phyloP scores from a whole-genome alignment of 208 protist species.

The Zelonia costaricensis region DNA sequence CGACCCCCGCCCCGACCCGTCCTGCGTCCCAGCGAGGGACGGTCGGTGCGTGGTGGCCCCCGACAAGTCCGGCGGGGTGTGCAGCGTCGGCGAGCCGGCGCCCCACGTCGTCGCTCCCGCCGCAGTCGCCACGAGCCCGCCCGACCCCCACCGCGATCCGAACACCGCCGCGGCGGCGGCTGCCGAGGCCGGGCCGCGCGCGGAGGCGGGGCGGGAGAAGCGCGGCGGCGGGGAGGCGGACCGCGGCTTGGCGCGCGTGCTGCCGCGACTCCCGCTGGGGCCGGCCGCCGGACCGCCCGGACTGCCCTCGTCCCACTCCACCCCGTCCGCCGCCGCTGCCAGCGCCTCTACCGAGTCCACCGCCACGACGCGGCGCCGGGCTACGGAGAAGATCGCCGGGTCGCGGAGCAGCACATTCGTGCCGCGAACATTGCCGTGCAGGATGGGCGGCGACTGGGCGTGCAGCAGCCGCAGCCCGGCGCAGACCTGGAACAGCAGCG shows the following conservation, averaged over 20 bases:
- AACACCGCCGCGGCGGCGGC: too few species aligned
- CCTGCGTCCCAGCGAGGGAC: too few species aligned
- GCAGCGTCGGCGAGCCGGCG: background rate
- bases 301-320: background rate
- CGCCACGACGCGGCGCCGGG: constrained; percentile 10
- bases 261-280: too few species aligned
- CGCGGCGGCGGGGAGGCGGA: too few species aligned
- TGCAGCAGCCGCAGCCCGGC: constrained; percentile 33
- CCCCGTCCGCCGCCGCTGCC: background rate
- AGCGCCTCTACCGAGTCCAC: background rate
- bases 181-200: too few species aligned
- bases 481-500: constrained; percentile 26
- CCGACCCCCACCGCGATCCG: background rate
- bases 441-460: constrained; percentile 29
- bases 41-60: background rate
- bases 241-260: too few species aligned
- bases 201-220: too few species aligned
- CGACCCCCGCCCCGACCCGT: too few species aligned
- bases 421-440: constrained; percentile 22
- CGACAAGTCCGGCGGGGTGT: background rate
- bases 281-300: too few species aligned
- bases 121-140: background rate
- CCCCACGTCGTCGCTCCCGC: background rate
- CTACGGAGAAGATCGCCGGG: constrained; percentile 18
- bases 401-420: constrained; percentile 23